phyloP scores from a whole-genome alignment of 805 yeast species.

The Metschnikowia baotianmanensis region DNA sequence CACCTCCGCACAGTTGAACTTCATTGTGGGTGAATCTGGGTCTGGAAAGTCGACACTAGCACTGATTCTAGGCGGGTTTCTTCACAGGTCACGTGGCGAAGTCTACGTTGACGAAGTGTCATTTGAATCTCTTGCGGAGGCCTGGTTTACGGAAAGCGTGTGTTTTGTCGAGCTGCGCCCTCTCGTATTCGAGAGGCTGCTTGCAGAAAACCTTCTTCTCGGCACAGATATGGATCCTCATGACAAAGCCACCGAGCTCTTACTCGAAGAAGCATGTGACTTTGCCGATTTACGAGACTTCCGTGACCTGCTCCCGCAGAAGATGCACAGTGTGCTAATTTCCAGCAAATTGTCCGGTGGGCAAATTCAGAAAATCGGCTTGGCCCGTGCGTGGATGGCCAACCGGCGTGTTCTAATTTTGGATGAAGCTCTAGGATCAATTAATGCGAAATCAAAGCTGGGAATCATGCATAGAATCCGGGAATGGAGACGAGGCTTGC shows the following conservation, averaged over 20 bases:
- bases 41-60: conserved; percentile 89
- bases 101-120: conserved; percentile 57
- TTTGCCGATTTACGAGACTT: conserved; percentile 54
- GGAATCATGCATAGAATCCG: conserved; percentile 50
- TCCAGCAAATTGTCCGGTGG: conserved; percentile 74
- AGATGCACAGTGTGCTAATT: conserved; percentile 53
- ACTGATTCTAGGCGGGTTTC: conserved; percentile 58
- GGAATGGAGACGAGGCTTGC: conserved; percentile 59
- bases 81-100: conserved; percentile 50
- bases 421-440: conserved; percentile 85
- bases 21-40: conserved; percentile 84
- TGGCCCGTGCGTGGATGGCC: conserved; percentile 78
- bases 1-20: conserved; percentile 48
- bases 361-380: conserved; percentile 76
- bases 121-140: conserved; percentile 39
- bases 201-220: conserved; percentile 19
- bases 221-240: conserved; percentile 15
- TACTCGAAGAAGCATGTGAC: conserved; percentile 19
- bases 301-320: conserved; percentile 48
- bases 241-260: neutral
- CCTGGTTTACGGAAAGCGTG: conserved; percentile 60
- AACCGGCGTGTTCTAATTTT: conserved; percentile 73
- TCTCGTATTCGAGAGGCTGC: conserved; percentile 45
- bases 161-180: conserved; percentile 75
- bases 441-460: conserved; percentile 55